Evolutionary conservation across 2,329 filamentous ascomycete genomes (phyloP), one percentile per base, ranked within the genome.

Genomic region (Fusarium begoniae): DNA sequence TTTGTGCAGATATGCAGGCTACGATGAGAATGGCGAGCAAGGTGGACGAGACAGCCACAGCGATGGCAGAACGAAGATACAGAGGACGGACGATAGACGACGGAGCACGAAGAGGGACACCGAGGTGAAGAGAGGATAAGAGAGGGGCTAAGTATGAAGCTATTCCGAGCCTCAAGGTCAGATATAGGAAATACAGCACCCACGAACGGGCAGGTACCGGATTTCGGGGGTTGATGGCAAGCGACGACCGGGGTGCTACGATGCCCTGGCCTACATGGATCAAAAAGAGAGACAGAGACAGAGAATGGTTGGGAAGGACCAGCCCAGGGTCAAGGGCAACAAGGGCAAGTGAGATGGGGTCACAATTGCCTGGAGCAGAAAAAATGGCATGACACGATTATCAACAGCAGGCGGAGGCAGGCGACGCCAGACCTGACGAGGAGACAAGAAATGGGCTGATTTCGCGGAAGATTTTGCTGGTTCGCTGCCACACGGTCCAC

Each of bases 391-490:
- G 80, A 81, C 79, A 75, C 67, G 79, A 78, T 79, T 76, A 78
- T 79, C 77, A 73, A 65, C 70, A 78, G 76, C 67, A 77, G 77
- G 78, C 77, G 78, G 78, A 80, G 75, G 73, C 75, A 74, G 75
- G 77, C 77, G 77, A 75, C 74, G 72, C 74, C 74, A 73, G 75
- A 78, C 75, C 77, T 78, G 77, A 78, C 70, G 76, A 78, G 77
- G 79, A 80, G 78, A 78, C 80, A 75, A 73, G 77, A 80, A 81
- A 81, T 81, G 80, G 80, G 79, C 80, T 81, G 80, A 81, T 81
- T 76, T 80, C 77, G 75, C 70, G 76, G 75, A 75, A 78, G 69
- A 79, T 77, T 79, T 75, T 79, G 76, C 70, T 77, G 73, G 71
- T 56, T 70, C 62, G 66, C 75, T 76, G 69, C 72, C 66, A 77